Evolutionary conservation across 177 flowering plant genomes (phyloP).

Genomic region (Vitis hybrid): DNA sequence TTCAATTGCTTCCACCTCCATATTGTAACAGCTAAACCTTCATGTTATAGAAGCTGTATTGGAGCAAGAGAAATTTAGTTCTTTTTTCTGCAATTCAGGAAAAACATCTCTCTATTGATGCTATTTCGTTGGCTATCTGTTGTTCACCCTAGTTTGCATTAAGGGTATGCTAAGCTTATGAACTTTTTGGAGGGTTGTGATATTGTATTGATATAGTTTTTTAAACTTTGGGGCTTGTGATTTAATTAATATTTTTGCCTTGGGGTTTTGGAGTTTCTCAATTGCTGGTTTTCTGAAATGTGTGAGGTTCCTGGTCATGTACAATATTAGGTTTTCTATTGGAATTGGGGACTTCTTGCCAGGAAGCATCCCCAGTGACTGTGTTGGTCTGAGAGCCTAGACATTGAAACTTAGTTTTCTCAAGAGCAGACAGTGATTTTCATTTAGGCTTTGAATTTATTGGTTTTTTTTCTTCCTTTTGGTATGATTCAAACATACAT

Average conservation of each 20-base stretch:
- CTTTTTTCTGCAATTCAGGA: background rate
- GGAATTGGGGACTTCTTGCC: background rate
- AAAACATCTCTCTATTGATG: background rate
- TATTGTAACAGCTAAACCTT: background rate
- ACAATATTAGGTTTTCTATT: background rate
- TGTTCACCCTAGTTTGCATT: background rate
- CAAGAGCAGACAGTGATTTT: too few relatives aligned
- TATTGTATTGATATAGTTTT: background rate
- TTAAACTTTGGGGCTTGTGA: background rate
- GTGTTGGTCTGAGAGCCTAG: background rate
- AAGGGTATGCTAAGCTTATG: background rate
- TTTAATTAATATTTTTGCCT: background rate
- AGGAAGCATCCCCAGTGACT: background rate
- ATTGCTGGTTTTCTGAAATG: background rate
- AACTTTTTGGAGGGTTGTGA: background rate
- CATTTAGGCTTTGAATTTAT: too few relatives aligned
- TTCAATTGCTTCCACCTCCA: too few relatives aligned
- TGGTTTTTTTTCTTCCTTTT: background rate
- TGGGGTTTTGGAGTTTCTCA: background rate
- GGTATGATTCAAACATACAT: background rate
- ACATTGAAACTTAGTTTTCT: too few relatives aligned
- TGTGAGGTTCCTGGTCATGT: background rate
- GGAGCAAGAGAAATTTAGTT: background rate
- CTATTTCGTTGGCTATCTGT: background rate
- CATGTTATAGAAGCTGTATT: background rate